Percentiles rank a stretch among this genome's conserved stretches.
Conservation (phyloP, 805 yeast genomes). For the Cyberlindnera nakhonratchasimensis region DNA sequence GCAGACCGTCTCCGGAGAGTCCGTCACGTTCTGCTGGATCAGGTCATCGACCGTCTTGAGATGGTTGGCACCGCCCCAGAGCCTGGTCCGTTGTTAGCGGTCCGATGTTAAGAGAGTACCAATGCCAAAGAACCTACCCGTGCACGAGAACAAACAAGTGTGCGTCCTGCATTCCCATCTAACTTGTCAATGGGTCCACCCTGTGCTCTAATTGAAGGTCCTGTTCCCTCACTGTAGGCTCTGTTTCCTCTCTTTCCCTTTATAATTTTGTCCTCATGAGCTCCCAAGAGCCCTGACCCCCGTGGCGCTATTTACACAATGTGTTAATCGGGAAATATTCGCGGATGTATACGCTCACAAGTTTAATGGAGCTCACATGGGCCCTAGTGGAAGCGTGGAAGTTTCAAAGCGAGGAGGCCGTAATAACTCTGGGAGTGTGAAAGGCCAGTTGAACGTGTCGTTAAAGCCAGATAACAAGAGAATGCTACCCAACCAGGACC, state of each 20-base stretch:
- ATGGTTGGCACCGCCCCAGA: slow-evolving; percentile 68
- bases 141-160: slow-evolving; percentile 74
- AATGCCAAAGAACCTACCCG: slow-evolving; percentile 46
- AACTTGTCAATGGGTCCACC: background rate
- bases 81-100: slow-evolving; percentile 21
- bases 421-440: no score
- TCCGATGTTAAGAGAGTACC: background rate
- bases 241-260: background rate
- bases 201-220: background rate
- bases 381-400: no score
- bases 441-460: no score
- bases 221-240: background rate
- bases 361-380: no score
- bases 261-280: background rate
- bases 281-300: no score
- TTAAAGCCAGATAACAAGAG: no score
- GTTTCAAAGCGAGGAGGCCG: no score
- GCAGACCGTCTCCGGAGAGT: slow-evolving; percentile 40
- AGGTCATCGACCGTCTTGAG: slow-evolving; percentile 45
- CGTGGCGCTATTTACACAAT: no score
- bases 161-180: slow-evolving; percentile 11
- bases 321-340: background rate
- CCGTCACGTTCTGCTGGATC: slow-evolving; percentile 36
- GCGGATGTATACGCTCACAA: no score
- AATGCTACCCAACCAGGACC: slow-evolving; percentile 8